Base-by-base conservation (phyloP, 306 rosid genomes). In the Ceratonia siliqua region DNA sequence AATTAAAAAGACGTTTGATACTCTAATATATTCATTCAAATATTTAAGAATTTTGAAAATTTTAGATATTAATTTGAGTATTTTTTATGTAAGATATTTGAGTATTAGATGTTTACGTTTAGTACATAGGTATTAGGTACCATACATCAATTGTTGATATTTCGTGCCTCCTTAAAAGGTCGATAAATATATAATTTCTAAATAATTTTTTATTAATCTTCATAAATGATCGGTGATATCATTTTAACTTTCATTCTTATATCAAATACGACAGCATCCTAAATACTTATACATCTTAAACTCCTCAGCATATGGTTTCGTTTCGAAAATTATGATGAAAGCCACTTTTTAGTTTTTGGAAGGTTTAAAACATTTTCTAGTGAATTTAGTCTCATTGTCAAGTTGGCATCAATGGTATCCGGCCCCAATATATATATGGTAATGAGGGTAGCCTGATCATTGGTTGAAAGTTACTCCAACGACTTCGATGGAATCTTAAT, bases 381-480 rank as follows among this genome's bases (percentile, higher is more conserved):
- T 33, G 72, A 62, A 46, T 15, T 56, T 25, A 72, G 74, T 54
- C 65, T 64, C 67, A 13, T 28, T 73, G 62, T 63, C 88, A 87
- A 84, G 57, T 77, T 76, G 88, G 88, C 70, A 48, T 30, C 22
- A 35, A 57, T 82, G 81, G 45, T 22, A 79, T 76, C 25, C 53
- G 77, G 62, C 84, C 84, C 25, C 42, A 9, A 72, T n/a, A 61
- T 80, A 72, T n/a, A 61, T 80, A 73, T 11, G 70, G 81, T 62
- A 78, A 62, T 81, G 79, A 77, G 82, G 87, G 70, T 69, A 49
- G 45, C 71, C 68, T 81, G 77, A 87, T 90, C 85, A 87, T 90
- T 87, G 79, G 87, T 7, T 76, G 84, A 90, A 82, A 86, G 80
- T 62, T 70, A 79, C 82, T 32, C 25, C 78, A 81, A 75, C 82